Base-by-base conservation (phyloP, 805 yeast genomes). In the Candida adriatica region DNA sequence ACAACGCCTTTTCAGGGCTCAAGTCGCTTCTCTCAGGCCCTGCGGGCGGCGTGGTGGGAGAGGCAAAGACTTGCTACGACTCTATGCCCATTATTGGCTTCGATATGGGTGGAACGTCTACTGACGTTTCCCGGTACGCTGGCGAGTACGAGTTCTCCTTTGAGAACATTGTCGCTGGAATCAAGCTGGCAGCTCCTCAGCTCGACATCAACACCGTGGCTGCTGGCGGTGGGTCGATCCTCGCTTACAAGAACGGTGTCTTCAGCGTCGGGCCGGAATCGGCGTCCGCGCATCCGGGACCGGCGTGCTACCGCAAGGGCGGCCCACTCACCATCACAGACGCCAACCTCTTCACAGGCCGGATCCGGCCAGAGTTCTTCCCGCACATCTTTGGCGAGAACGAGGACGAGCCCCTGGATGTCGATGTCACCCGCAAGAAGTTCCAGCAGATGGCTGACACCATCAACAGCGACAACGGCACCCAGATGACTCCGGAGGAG, bases 241-340 rank as follows among this genome's bases (percentile, higher is more conserved):
- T 81, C 26, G 59, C 66, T 32, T 81, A 79, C 70, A 70, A 71
- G 43, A 79, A 79, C 51, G 87, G 88, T 2, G 57, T 82, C 20
- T 80, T 83, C 53, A 73, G 68, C 13, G 94, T 84, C 4, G 95
- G 95, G 1, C 95, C 95, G 0, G 90, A 81, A 45, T 75, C 86
- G 34, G 94, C 94, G 7, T 69, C 86, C 4, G 82, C 94, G 3
- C 88, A 84, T 46, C 95, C 95, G 4, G 94, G 94, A 5, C 94
- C 95, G 3, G 84, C 88, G 2, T 82, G 90, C 49, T 84, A 84
- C 58, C 65, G 90, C 37, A 85, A 84, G 47, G 81, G 82, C 11
- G 94, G 94, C 8, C 90, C 88, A 0, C 57, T 84, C 31, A 83
- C 94, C 0, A 79, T 84, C 5, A 84, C 95, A 0, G 95, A 85